Base-by-base conservation (phyloP, 495 filamentous ascomycete species). In the Xylaria intraflava region DNA sequence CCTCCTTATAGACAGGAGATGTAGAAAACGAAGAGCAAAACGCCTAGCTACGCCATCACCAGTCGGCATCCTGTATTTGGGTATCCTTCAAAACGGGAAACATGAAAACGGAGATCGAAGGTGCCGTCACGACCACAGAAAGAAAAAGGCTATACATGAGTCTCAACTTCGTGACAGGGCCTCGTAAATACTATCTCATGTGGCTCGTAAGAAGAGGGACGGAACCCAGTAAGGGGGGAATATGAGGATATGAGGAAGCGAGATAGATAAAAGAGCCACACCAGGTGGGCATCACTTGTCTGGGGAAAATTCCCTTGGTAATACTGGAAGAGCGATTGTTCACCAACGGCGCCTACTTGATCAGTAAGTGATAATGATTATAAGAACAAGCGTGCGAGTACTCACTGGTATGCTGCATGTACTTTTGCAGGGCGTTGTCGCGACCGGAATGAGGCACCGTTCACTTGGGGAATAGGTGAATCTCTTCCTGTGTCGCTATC, bases 351-450 rank as follows among this genome's bases (percentile, higher is more conserved):
- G 64, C 29, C 64, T 66, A 45, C 27, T 43, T 51, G 3, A 6
- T 27, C 11, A 31, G 30, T 64, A 14, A 64, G 53, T n/a, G 38
- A 45, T 12, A 16, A 44, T 16, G 19, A 24, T 16, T 29, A n/a
- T 6, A 33, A 26, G 19, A 6, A 12, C 6, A 12, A 5, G 3
- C 2, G 38, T 27, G 19, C 17, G 41, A 31, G 9, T 1, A 60
- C 69, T 64, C 59, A 75, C 72, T 65, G 67, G 49, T 72, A 76
- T 35, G 69, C 72, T 20, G 67, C 71, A 29, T 65, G 55, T 39
- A 70, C 58, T 22, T 65, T 62, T 22, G 69, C 70, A 22, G 71
- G 66, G 35, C 62, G 62, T 36, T 64, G 60, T 55, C 67, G 70
- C 16, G 58, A 24, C 40, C 58, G 65, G 0, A 55, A 41, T 3